Evolutionary conservation across 768 basidiomycete species (phyloP).

Genomic region (Mycena galericulata): DNA sequence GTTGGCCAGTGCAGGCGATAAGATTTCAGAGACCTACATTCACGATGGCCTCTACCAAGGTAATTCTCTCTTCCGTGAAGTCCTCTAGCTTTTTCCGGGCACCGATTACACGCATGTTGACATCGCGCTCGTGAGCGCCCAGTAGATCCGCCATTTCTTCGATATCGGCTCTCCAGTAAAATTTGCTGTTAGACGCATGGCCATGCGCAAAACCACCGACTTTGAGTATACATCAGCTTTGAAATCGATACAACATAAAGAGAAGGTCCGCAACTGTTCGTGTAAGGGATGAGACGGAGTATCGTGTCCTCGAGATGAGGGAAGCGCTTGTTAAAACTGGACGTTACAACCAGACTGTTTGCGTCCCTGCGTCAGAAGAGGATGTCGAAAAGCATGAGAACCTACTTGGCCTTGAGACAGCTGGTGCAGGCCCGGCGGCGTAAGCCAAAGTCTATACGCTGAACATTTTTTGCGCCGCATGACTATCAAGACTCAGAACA

Average conservation of each 20-base stretch:
- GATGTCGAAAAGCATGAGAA: background rate
- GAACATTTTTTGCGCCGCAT: constrained; percentile 31
- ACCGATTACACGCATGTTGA: constrained; percentile 34
- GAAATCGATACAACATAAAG: background rate
- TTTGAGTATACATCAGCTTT: constrained; percentile 23
- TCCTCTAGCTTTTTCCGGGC: constrained; percentile 42
- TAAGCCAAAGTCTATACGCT: constrained; percentile 34
- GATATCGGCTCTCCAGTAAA: constrained; percentile 50
- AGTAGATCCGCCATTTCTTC: constrained; percentile 36
- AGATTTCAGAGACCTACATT: constrained; percentile 15
- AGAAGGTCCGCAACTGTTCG: constrained; percentile 40
- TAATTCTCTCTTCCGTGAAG: constrained; percentile 36
- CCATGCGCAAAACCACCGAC: constrained; percentile 47
- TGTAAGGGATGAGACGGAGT: constrained; percentile 46
- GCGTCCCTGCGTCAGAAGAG: too few species aligned
- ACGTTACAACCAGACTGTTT: constrained; percentile 43
- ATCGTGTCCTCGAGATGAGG: constrained; percentile 42
- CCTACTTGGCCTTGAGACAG: constrained; percentile 37
- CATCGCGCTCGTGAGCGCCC: constrained; percentile 31
- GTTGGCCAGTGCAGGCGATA: background rate
- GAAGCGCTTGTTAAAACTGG: constrained; percentile 40
- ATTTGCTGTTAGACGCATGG: constrained; percentile 41
- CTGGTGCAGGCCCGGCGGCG: constrained; percentile 30
- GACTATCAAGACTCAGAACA: constrained; percentile 18
- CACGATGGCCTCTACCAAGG: constrained; percentile 30